Conservation (phyloP, 1,139 yeast species). For the Blastobotrys apis region DNA sequence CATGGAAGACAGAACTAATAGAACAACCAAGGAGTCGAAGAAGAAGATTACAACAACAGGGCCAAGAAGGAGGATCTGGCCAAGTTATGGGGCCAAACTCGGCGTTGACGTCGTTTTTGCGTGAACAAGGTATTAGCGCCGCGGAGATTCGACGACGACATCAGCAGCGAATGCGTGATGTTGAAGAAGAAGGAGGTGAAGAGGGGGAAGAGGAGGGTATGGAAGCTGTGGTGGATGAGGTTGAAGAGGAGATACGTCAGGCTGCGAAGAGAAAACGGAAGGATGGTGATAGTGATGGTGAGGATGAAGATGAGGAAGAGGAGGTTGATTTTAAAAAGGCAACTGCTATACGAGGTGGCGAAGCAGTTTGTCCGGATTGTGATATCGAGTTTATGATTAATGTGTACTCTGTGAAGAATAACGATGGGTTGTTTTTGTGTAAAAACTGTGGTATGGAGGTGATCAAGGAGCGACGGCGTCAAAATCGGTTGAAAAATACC, state of each 20-base stretch:
- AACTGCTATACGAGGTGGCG: slow-evolving; percentile 40
- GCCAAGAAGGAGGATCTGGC: slow-evolving; percentile 8
- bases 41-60: slow-evolving; percentile 2
- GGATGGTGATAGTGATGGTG: slow-evolving; percentile 34
- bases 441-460: slow-evolving; percentile 34
- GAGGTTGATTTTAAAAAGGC: slow-evolving; percentile 27
- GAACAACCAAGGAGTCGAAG: slow-evolving; percentile 4
- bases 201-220: slow-evolving; percentile 24
- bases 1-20: too few relatives aligned
- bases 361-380: slow-evolving; percentile 57
- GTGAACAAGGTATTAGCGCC: slow-evolving; percentile 80
- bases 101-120: slow-evolving; percentile 41
- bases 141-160: slow-evolving; percentile 69
- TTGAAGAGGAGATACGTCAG: slow-evolving; percentile 28
- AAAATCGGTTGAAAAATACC: slow-evolving; percentile 9
- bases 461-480: slow-evolving; percentile 31
- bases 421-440: slow-evolving; percentile 50
- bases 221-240: slow-evolving; percentile 18
- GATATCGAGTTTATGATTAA: slow-evolving; percentile 52
- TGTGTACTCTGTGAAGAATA: slow-evolving; percentile 57
- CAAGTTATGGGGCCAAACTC: slow-evolving; percentile 37
- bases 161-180: slow-evolving; percentile 30
- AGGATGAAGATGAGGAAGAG: slow-evolving; percentile 35
- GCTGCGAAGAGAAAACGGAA: slow-evolving; percentile 38
- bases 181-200: slow-evolving; percentile 20